These are phyloP conservation scores for Punctularia strigosozonata DNA, from an alignment of 768 basidiomycete species.

Conservation along the genomic window DNA sequence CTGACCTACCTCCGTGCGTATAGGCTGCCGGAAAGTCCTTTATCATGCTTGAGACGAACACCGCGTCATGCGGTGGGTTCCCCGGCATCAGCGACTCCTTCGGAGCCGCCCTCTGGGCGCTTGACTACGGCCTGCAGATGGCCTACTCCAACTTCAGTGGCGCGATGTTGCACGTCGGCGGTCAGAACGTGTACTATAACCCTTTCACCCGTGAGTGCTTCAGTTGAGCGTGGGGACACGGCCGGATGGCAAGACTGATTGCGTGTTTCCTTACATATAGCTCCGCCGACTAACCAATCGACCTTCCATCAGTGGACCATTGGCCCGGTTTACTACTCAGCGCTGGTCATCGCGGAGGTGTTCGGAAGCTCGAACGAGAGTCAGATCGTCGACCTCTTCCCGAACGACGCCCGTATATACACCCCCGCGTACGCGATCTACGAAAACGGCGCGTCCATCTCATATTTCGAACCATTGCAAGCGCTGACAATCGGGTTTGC, in stretches of 20 bases:
- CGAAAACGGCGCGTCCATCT: slow-evolving; percentile 50
- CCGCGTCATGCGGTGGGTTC: slow-evolving; percentile 39
- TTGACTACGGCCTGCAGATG: slow-evolving; percentile 43
- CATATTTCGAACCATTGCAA: too few species aligned
- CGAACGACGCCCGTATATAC: slow-evolving; percentile 34
- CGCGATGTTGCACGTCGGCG: slow-evolving; percentile 41
- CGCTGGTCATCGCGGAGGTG: slow-evolving; percentile 57
- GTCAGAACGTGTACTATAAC: slow-evolving; percentile 56
- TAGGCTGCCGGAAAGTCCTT: slow-evolving; percentile 28
- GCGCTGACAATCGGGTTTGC: too few species aligned
- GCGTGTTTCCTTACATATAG: slow-evolving; percentile 14
- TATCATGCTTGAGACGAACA: slow-evolving; percentile 48
- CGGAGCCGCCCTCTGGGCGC: slow-evolving; percentile 37
- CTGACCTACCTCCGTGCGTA: too few species aligned
- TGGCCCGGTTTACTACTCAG: slow-evolving; percentile 64
- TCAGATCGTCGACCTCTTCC: slow-evolving; percentile 55
- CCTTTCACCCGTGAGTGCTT: slow-evolving; percentile 25
- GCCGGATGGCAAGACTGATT: background rate
- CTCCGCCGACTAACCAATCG: slow-evolving; percentile 44
- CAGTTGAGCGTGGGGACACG: background rate
- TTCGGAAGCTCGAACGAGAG: slow-evolving; percentile 55
- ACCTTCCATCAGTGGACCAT: slow-evolving; percentile 59
- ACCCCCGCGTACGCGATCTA: slow-evolving; percentile 66
- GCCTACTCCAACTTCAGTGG: slow-evolving; percentile 34
- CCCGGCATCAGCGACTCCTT: slow-evolving; percentile 47